Evolutionary conservation across 495 filamentous ascomycete species (phyloP).

Genomic region (Podospora didyma): DNA sequence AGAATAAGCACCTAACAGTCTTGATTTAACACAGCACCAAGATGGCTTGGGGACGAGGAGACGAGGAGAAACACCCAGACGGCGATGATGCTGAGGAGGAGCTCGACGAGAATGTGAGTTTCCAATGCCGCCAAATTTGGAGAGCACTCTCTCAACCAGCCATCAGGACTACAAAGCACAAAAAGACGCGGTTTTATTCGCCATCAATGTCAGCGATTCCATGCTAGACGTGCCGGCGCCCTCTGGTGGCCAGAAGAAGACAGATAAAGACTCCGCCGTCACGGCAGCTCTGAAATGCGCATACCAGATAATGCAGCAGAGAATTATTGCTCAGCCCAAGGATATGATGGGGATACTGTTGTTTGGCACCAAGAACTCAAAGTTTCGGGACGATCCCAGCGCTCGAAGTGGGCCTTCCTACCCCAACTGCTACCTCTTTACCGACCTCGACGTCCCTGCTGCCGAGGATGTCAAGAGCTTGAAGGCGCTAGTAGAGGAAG

Average conservation of each 20-base stretch:
- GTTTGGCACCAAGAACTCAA: conserved; percentile 84
- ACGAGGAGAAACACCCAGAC: conserved; percentile 46
- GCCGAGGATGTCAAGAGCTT: conserved; percentile 82
- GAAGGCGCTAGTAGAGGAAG: conserved; percentile 65
- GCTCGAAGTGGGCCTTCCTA: conserved; percentile 62
- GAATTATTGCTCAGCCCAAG: conserved; percentile 92
- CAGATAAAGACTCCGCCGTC: conserved; percentile 63
- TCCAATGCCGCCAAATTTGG: conserved; percentile 3
- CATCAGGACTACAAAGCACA: conserved; percentile 77
- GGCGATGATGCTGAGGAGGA: conserved; percentile 70
- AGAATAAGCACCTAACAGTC: background rate
- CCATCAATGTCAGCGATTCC: conserved; percentile 87
- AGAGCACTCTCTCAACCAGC: background rate
- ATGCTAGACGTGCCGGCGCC: conserved; percentile 72
- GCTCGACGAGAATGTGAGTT: conserved; percentile 64
- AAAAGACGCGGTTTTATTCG: conserved; percentile 96
- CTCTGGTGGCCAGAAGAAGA: conserved; percentile 64
- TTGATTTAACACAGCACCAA: background rate
- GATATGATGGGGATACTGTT: conserved; percentile 98
- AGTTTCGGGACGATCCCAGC: conserved; percentile 67
- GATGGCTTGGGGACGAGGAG: conserved; percentile 41
- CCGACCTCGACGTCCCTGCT: conserved; percentile 81
- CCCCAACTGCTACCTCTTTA: conserved; percentile 88
- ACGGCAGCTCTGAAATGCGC: conserved; percentile 90
- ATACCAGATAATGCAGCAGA: conserved; percentile 92